Evolutionary conservation across 805 yeast genomes (phyloP).

Genomic region (Pichia nanzhaoensis): DNA sequence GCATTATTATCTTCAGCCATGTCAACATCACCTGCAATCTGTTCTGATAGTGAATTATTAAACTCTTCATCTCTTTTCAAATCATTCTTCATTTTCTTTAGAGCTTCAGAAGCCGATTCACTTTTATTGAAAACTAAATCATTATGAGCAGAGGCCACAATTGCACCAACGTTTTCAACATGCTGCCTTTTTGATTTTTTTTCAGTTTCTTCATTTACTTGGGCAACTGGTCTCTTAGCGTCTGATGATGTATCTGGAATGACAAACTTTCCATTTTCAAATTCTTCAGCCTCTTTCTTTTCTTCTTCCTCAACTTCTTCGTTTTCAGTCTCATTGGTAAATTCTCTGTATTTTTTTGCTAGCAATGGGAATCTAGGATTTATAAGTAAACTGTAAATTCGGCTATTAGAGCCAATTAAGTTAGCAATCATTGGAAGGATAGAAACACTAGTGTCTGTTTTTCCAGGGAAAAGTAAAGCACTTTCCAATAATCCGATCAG

Average conservation of each 20-base stretch:
- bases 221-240: constrained; percentile 6
- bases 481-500: constrained; percentile 46
- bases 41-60: constrained; percentile 7
- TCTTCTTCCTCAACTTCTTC: constrained; percentile 18
- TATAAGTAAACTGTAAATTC: constrained; percentile 49
- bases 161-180: constrained; percentile 5
- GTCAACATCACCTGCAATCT: constrained; percentile 7
- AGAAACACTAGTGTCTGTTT: constrained; percentile 45
- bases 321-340: constrained; percentile 7
- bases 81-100: neutral
- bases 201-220: constrained; percentile 10
- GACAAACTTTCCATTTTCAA: neutral
- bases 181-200: constrained; percentile 15
- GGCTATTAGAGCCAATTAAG: constrained; percentile 42
- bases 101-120: constrained; percentile 2
- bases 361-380: constrained; percentile 71
- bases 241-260: too few relatives aligned
- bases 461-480: constrained; percentile 64
- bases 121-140: constrained; percentile 16
- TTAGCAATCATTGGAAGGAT: constrained; percentile 64
- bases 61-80: constrained; percentile 1
- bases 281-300: constrained; percentile 1
- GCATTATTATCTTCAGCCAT: constrained; percentile 1
- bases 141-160: constrained; percentile 10
- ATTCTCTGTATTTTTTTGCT: constrained; percentile 12